Base-by-base conservation (phyloP, 208 protist species). In the Trypanosoma melophagium region DNA sequence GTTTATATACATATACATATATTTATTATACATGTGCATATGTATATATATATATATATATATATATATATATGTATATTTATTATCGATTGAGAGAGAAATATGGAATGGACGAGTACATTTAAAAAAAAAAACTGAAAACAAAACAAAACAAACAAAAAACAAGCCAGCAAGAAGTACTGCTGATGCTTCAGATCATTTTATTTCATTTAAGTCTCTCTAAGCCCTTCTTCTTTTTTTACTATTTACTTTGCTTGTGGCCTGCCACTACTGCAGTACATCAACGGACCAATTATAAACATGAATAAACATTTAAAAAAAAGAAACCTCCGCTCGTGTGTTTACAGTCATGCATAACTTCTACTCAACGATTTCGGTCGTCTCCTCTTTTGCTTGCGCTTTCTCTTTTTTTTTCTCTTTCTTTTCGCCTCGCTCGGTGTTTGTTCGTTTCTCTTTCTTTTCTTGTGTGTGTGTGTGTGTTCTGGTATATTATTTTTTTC, bases 401-500 rank as follows among this genome's bases (percentile, higher is more conserved):
- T 50, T 60, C 25, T 50, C 25, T 69, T 42, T 25, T 59, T 54
- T 45, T 31, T 66, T 69, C 9, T 69, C 40, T 7, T 62, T 63
- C 28, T 69, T 10, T 31, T 60, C 22, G 28, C 47, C 19, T 52
- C 58, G 10, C 47, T 16, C 56, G 38, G 24, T 16, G 10, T 10
- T 41, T 60, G 2, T 63, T 55, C 58, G 1, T 51, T 16, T 63
- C 58, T 44, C 3, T 1, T 12, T 28, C 13, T 31, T 42, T 49
- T 72, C 22, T 76, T 47, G 9, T 12, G 13, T 47, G 42, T 47
- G 9, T 47, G 42, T 47, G 42, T 47, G 2, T 17, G 16, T 63
- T 35, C 28, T 35, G 28, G 5, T 35, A 35, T 35, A 35, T 35
- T 35, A 7, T 35, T 35, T 35, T 35, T 35, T 35, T 35, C 28